Conservation (phyloP, 768 basidiomycete species). For the Suillus luteus region DNA sequence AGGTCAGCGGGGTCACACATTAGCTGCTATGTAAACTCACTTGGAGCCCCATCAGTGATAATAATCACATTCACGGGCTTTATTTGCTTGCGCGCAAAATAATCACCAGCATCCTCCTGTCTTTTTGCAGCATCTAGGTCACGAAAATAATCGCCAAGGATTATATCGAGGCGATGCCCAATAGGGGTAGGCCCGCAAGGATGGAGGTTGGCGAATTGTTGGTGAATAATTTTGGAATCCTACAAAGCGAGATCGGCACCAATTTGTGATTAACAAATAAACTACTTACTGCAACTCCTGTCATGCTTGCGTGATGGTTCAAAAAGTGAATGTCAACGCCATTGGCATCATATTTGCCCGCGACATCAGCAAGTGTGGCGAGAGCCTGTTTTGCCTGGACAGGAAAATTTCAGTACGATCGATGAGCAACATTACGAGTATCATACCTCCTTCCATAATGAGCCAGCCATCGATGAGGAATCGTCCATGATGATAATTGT, state of each 20-base stretch:
- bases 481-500: slow-evolving; percentile 65
- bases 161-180: slow-evolving; percentile 40
- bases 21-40: slow-evolving; percentile 35
- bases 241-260: slow-evolving; percentile 21
- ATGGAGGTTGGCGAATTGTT: slow-evolving; percentile 45
- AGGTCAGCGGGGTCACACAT: background rate
- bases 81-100: slow-evolving; percentile 33
- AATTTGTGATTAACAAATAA: background rate
- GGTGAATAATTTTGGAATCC: slow-evolving; percentile 39
- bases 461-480: slow-evolving; percentile 55
- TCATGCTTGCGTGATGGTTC: slow-evolving; percentile 40
- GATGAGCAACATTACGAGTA: background rate
- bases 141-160: slow-evolving; percentile 41
- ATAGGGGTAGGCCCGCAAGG: slow-evolving; percentile 51
- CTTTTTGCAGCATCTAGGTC: slow-evolving; percentile 35
- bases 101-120: slow-evolving; percentile 25
- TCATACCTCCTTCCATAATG: slow-evolving; percentile 52
- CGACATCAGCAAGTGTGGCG: slow-evolving; percentile 48
- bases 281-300: slow-evolving; percentile 40
- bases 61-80: slow-evolving; percentile 63
- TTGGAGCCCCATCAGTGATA: slow-evolving; percentile 64
- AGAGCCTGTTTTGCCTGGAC: slow-evolving; percentile 48
- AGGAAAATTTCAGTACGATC: background rate
- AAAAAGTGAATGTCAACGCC: slow-evolving; percentile 68
- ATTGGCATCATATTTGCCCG: slow-evolving; percentile 52